Conservation (phyloP, 805 yeast genomes). For the Myxozyma nipponensis region DNA sequence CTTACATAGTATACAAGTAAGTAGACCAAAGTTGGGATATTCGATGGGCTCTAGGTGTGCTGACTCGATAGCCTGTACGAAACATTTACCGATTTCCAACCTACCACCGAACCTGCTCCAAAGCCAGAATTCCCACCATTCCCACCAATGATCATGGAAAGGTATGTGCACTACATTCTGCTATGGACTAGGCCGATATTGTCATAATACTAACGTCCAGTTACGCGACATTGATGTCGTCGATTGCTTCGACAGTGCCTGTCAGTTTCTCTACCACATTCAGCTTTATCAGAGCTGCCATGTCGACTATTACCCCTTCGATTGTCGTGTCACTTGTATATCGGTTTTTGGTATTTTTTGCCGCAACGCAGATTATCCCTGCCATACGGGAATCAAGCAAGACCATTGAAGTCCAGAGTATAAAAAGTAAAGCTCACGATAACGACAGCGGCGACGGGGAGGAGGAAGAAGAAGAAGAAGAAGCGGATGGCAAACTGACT, state of each 20-base stretch:
- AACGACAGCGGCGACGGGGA: not conserved
- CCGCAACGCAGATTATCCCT: constrained; percentile 93
- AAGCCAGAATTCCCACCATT: constrained; percentile 27
- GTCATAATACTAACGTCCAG: not conserved
- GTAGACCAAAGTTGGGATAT: not conserved
- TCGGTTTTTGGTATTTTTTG: constrained; percentile 76
- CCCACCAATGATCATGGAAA: constrained; percentile 41
- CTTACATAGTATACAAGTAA: constrained; percentile 83
- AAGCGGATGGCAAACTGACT: not conserved
- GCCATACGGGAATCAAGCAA: constrained; percentile 42
- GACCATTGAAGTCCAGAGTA: not conserved
- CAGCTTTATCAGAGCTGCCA: constrained; percentile 47
- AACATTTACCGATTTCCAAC: constrained; percentile 80
- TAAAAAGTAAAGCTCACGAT: not conserved
- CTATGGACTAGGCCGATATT: not conserved
- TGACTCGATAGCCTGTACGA: constrained; percentile 55
- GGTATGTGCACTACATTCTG: constrained; percentile 19
- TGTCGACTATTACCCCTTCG: constrained; percentile 70
- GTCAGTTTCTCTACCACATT: constrained; percentile 41
- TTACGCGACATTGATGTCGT: constrained; percentile 37
- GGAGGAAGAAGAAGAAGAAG: not conserved
- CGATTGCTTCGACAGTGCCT: constrained; percentile 41
- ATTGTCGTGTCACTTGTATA: constrained; percentile 77
- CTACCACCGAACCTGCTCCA: constrained; percentile 15
- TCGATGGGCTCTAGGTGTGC: not conserved